These are phyloP conservation scores for Stagonosporopsis chrysanthemi DNA, from an alignment of 2,329 filamentous ascomycete genomes.

Conservation along the genomic window DNA sequence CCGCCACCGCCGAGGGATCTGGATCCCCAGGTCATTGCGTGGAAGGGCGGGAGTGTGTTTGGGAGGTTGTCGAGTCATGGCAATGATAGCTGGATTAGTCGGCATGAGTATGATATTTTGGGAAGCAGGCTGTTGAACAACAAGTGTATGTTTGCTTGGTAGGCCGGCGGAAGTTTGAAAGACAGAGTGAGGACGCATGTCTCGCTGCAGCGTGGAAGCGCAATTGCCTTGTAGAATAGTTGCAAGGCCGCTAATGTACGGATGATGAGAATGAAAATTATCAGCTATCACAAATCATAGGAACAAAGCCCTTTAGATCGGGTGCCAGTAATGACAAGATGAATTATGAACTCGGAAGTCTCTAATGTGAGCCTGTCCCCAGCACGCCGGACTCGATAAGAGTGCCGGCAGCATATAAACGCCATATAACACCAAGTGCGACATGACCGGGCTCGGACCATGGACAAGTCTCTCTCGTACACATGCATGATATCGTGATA, in stretches of 20 bases:
- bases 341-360: background rate
- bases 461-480: slow-evolving; percentile 25
- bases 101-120: slow-evolving; percentile 85
- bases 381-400: background rate
- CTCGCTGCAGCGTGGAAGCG: background rate
- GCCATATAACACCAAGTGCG: slow-evolving; percentile 24
- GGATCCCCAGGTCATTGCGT: slow-evolving; percentile 95
- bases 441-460: slow-evolving; percentile 20
- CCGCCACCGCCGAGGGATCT: slow-evolving; percentile 83
- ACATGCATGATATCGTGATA: slow-evolving; percentile 30
- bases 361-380: background rate
- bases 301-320: background rate
- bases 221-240: background rate
- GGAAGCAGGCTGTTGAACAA: slow-evolving; percentile 76
- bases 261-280: background rate
- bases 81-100: slow-evolving; percentile 94
- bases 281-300: background rate
- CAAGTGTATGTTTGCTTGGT: slow-evolving; percentile 54
- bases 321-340: background rate
- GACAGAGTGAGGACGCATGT: background rate
- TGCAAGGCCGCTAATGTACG: background rate
- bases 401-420: background rate
- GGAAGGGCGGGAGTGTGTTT: slow-evolving; percentile 98
- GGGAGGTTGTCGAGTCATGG: slow-evolving; percentile 78
- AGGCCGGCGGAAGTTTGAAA: slow-evolving; percentile 6